These are phyloP conservation scores for Pseudopyricularia javanii DNA, from an alignment of 2,329 filamentous ascomycete genomes.

Conservation along the genomic window DNA sequence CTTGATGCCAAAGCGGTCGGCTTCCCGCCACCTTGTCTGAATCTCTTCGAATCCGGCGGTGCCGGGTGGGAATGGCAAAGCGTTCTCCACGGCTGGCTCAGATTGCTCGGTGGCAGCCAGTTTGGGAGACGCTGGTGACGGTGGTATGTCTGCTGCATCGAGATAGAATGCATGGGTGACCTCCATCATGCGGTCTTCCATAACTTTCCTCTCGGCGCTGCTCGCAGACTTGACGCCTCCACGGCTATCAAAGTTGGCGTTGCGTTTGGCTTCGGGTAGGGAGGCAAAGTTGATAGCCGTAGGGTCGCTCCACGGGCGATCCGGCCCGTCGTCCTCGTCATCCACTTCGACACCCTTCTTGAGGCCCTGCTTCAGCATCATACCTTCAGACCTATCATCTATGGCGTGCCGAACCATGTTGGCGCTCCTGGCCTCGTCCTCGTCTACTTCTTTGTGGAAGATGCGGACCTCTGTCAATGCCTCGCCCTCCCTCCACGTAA, in stretches of 20 bases:
- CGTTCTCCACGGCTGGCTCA: slow-evolving; percentile 11
- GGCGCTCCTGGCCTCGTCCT: slow-evolving; percentile 54
- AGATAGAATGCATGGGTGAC: slow-evolving; percentile 47
- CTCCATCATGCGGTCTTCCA: slow-evolving; percentile 44
- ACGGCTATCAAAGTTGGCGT: slow-evolving; percentile 38
- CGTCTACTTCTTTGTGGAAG: slow-evolving; percentile 63
- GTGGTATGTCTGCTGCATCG: slow-evolving; percentile 39
- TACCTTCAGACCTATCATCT: slow-evolving; percentile 62
- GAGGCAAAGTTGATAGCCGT: slow-evolving; percentile 30
- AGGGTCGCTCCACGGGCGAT: slow-evolving; percentile 40
- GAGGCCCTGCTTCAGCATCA: slow-evolving; percentile 48
- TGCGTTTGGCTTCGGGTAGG: slow-evolving; percentile 30
- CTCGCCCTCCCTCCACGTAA: slow-evolving; percentile 57
- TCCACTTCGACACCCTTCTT: slow-evolving; percentile 25
- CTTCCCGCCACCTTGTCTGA: slow-evolving; percentile 35
- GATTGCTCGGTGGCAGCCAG: slow-evolving; percentile 13
- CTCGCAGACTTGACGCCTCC: slow-evolving; percentile 37
- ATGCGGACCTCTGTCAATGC: slow-evolving; percentile 54
- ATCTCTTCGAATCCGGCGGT: slow-evolving; percentile 33
- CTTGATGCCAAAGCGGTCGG: slow-evolving; percentile 10
- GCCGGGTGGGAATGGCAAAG: slow-evolving; percentile 21
- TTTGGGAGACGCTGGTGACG: slow-evolving; percentile 40
- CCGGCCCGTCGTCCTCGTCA: slow-evolving; percentile 41
- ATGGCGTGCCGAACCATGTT: slow-evolving; percentile 61
- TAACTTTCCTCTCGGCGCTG: slow-evolving; percentile 42